Evolutionary conservation across 2,329 filamentous ascomycete species (phyloP).

Genomic region (Rhinocladiella similis): DNA sequence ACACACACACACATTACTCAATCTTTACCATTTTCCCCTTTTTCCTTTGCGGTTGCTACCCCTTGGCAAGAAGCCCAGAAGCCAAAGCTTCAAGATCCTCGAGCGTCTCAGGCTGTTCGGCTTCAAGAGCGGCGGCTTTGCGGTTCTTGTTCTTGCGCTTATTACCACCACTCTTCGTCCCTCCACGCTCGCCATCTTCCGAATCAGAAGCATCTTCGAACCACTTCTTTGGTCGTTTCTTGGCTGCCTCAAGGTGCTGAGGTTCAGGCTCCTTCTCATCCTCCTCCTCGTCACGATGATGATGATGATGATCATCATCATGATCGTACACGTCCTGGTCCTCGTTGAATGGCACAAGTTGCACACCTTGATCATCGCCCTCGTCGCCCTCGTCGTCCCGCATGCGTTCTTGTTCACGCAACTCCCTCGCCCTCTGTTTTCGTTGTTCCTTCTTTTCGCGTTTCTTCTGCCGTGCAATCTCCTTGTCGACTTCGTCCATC

Average conservation of each 20-base stretch:
- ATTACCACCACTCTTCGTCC: conserved; percentile 25
- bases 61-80: conserved; percentile 39
- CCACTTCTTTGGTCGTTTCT: conserved; percentile 43
- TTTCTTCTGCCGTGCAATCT: conserved; percentile 71
- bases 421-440: conserved; percentile 39
- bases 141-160: conserved; percentile 26
- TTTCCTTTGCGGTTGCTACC: too few relatives aligned
- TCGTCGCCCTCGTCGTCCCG: conserved; percentile 32
- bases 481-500: conserved; percentile 82
- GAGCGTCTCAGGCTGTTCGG: conserved; percentile 40
- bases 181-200: conserved; percentile 29
- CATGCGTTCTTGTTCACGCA: conserved; percentile 19
- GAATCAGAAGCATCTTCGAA: conserved; percentile 34
- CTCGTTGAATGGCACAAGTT: conserved; percentile 35
- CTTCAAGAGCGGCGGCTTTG: conserved; percentile 28
- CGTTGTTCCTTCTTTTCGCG: conserved; percentile 46
- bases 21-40: too few relatives aligned
- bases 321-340: conserved; percentile 4
- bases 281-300: neutral
- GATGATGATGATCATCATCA: too few relatives aligned
- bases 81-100: conserved; percentile 50
- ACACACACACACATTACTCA: too few relatives aligned
- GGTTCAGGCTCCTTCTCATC: conserved; percentile 28
- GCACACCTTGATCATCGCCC: conserved; percentile 34
- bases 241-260: neutral